Percentiles rank a stretch among this genome's conserved stretches.
Conservation (phyloP, 768 basidiomycete species). For the Trametes cinnabarina region DNA sequence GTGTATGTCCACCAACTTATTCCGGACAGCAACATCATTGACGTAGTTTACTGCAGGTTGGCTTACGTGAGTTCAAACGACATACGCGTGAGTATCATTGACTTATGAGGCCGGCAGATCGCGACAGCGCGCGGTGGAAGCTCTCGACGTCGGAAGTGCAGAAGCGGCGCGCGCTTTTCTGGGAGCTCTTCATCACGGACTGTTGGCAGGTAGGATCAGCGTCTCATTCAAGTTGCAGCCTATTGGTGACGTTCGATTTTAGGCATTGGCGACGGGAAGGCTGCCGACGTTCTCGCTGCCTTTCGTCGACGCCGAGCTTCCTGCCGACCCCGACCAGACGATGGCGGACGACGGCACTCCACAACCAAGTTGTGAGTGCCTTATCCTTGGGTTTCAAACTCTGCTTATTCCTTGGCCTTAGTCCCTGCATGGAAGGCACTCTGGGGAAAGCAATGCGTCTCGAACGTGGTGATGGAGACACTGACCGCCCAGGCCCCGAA, state of each 20-base stretch:
- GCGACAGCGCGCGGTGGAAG: slow-evolving; percentile 69
- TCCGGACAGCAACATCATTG: slow-evolving; percentile 35
- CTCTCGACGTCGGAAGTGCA: slow-evolving; percentile 61
- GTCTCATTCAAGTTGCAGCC: slow-evolving; percentile 25
- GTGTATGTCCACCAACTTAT: slow-evolving; percentile 39
- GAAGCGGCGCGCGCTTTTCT: slow-evolving; percentile 63
- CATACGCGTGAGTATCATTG: not conserved
- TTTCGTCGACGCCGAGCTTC: slow-evolving; percentile 50
- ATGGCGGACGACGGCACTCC: slow-evolving; percentile 54
- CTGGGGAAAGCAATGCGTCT: slow-evolving; percentile 52
- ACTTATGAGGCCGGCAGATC: slow-evolving; percentile 45
- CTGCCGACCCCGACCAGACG: slow-evolving; percentile 54
- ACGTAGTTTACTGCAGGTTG: slow-evolving; percentile 60
- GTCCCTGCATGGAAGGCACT: slow-evolving; percentile 59
- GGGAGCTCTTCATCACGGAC: slow-evolving; percentile 60
- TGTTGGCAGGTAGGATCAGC: slow-evolving; percentile 43
- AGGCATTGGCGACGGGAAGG: slow-evolving; percentile 48
- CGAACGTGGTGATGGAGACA: slow-evolving; percentile 54
- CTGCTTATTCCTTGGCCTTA: slow-evolving; percentile 37
- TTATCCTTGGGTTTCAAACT: slow-evolving; percentile 42
- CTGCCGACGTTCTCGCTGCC: slow-evolving; percentile 39
- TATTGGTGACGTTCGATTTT: slow-evolving; percentile 12
- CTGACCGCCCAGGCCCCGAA: slow-evolving; percentile 56
- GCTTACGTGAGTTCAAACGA: slow-evolving; percentile 44
- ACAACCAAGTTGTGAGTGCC: slow-evolving; percentile 37